phyloP scores from a whole-genome alignment of 1,139 yeast species.

The Cylindricascospora bacillispora region DNA sequence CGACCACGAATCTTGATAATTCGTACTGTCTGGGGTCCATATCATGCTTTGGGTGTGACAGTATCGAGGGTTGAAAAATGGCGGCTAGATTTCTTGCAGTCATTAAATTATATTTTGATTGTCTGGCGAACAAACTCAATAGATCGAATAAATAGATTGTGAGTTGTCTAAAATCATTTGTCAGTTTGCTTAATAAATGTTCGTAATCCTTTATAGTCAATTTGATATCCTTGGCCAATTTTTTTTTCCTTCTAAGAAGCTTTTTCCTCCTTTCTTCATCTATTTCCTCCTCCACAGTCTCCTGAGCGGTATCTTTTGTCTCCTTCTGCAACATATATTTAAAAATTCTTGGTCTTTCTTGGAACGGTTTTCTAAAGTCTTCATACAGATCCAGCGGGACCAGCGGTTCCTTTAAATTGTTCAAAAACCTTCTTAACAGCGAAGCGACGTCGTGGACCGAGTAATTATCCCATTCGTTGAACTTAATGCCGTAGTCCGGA shows the following conservation, averaged over 20 bases:
- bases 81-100: conserved; percentile 89
- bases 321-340: conserved; percentile 17
- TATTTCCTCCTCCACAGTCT: conserved; percentile 15
- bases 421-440: conserved; percentile 68
- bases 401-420: conserved; percentile 84
- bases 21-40: conserved; percentile 87
- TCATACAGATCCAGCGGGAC: conserved; percentile 73
- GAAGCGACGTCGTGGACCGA: conserved; percentile 98
- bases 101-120: conserved; percentile 73
- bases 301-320: conserved; percentile 12
- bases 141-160: conserved; percentile 78
- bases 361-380: conserved; percentile 65
- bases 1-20: conserved; percentile 73
- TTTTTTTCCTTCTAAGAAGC: conserved; percentile 29
- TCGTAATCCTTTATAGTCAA: conserved; percentile 65
- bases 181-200: conserved; percentile 39
- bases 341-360: conserved; percentile 27
- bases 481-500: conserved; percentile 78
- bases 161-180: conserved; percentile 51
- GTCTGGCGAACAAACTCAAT: conserved; percentile 72
- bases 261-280: conserved; percentile 25
- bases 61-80: conserved; percentile 86
- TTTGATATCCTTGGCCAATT: conserved; percentile 44
- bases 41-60: conserved; percentile 87
- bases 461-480: conserved; percentile 70